These are phyloP conservation scores for Apiotrichum akiyoshidainum DNA, from an alignment of 1,284 basidiomycete species.

Conservation along the genomic window DNA sequence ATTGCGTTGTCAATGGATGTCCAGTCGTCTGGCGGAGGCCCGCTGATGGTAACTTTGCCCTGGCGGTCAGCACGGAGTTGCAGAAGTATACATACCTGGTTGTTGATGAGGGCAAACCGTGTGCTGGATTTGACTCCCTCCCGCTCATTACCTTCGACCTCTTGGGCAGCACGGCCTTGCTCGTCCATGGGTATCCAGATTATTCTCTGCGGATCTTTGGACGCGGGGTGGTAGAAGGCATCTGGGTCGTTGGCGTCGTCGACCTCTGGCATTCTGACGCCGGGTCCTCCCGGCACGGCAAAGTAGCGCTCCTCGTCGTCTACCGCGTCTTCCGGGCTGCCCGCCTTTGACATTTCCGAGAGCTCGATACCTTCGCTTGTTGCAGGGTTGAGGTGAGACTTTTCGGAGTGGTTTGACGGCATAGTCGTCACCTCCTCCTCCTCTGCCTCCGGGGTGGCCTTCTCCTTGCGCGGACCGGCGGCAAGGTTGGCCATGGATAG, in stretches of 20 bases:
- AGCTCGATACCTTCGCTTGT: background rate
- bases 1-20: too few species aligned
- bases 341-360: background rate
- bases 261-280: conserved; percentile 19
- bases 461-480: conserved; percentile 51
- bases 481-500: conserved; percentile 71
- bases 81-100: background rate
- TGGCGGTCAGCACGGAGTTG: conserved; percentile 50
- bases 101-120: conserved; percentile 53
- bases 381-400: too few species aligned
- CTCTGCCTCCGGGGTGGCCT: background rate
- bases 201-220: conserved; percentile 66
- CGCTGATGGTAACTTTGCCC: conserved; percentile 55
- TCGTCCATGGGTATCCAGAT: conserved; percentile 77
- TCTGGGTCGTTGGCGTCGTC: conserved; percentile 37
- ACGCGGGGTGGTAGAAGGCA: conserved; percentile 75
- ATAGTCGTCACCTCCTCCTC: background rate
- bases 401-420: too few species aligned
- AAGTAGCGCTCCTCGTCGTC: conserved; percentile 31
- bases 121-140: conserved; percentile 61
- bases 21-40: conserved; percentile 39
- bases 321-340: background rate
- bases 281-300: conserved; percentile 45
- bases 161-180: conserved; percentile 64
- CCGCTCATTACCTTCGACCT: conserved; percentile 60